Conservation (phyloP, 2,329 filamentous ascomycete genomes). For the Aspergillus neoniger region DNA sequence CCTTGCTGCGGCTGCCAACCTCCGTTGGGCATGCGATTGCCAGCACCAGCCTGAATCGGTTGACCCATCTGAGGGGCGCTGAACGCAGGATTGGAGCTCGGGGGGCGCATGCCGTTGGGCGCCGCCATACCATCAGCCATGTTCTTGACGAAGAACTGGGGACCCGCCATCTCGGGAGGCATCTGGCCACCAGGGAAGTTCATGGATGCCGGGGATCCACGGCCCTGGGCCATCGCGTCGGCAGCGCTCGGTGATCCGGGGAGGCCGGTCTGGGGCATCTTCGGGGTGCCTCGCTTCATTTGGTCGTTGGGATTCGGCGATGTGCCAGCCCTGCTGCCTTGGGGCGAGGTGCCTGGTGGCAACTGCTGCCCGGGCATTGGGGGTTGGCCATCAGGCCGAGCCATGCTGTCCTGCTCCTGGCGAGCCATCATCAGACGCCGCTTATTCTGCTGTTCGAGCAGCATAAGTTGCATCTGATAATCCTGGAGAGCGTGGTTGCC, state of each 20-base stretch:
- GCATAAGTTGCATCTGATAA: conserved; percentile 71
- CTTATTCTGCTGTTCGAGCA: conserved; percentile 69
- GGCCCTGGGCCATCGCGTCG: conserved; percentile 56
- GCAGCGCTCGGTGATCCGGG: conserved; percentile 60
- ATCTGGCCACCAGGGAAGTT: conserved; percentile 55
- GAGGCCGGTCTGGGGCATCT: conserved; percentile 58
- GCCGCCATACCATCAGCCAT: conserved; percentile 45
- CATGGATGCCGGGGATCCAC: conserved; percentile 63
- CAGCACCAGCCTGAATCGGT: conserved; percentile 43
- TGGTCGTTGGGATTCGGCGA: conserved; percentile 64
- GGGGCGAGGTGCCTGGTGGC: conserved; percentile 58
- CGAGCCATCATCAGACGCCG: conserved; percentile 66
- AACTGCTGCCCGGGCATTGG: conserved; percentile 51
- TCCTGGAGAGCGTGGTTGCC: conserved; percentile 67
- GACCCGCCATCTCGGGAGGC: conserved; percentile 47
- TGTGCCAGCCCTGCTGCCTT: conserved; percentile 57
- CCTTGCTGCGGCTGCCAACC: conserved; percentile 45
- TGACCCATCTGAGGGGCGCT: conserved; percentile 47
- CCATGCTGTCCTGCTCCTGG: conserved; percentile 66
- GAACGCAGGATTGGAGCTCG: conserved; percentile 55
- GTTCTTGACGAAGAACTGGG: conserved; percentile 48
- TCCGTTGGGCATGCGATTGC: conserved; percentile 43
- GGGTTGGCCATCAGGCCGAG: conserved; percentile 53
- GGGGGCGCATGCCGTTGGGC: conserved; percentile 59
- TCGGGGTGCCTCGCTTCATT: conserved; percentile 64